A percentile compares a stretch with the other conserved stretches of the same genome.
Evolutionary conservation across 2,329 filamentous ascomycete genomes (phyloP).

Genomic region (Lachnellula hyalina): DNA sequence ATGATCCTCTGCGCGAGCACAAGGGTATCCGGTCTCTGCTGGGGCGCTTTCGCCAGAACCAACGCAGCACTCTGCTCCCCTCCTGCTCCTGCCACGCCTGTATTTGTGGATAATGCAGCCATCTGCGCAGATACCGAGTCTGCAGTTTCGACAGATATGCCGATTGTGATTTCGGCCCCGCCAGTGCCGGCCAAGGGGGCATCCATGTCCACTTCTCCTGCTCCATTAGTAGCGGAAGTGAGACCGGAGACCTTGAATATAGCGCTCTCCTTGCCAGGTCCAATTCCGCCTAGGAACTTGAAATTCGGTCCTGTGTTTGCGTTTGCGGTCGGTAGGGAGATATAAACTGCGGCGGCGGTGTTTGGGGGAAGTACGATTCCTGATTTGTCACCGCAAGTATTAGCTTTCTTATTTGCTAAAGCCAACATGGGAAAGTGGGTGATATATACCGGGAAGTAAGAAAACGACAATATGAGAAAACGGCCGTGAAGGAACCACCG

Average conservation of each 20-base stretch:
- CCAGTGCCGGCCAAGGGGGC: conserved; percentile 20
- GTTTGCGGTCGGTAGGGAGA: conserved; percentile 53
- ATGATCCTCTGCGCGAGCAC: conserved; percentile 90
- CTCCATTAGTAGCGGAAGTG: conserved; percentile 33
- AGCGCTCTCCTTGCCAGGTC: conserved; percentile 83
- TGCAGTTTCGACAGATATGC: conserved; percentile 75
- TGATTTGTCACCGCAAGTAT: background rate
- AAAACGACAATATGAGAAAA: conserved; percentile 88
- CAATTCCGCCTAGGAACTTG: conserved; percentile 82
- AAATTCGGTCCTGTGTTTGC: conserved; percentile 46
- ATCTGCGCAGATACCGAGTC: conserved; percentile 67
- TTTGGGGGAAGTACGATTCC: conserved; percentile 62
- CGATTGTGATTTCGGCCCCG: conserved; percentile 57
- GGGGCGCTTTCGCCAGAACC: conserved; percentile 8
- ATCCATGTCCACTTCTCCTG: conserved; percentile 33
- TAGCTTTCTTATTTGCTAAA: background rate
- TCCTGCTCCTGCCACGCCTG: background rate
- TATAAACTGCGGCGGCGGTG: conserved; percentile 85
- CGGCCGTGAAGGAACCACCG: conserved; percentile 37
- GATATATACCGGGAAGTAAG: conserved; percentile 61
- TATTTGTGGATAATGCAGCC: conserved; percentile 45
- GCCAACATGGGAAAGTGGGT: background rate
- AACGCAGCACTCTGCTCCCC: conserved; percentile 8
- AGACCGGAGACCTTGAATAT: conserved; percentile 69
- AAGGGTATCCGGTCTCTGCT: conserved; percentile 51